Evolutionary conservation across 495 filamentous ascomycete genomes (phyloP).

Genomic region (Talaromyces adpressus): DNA sequence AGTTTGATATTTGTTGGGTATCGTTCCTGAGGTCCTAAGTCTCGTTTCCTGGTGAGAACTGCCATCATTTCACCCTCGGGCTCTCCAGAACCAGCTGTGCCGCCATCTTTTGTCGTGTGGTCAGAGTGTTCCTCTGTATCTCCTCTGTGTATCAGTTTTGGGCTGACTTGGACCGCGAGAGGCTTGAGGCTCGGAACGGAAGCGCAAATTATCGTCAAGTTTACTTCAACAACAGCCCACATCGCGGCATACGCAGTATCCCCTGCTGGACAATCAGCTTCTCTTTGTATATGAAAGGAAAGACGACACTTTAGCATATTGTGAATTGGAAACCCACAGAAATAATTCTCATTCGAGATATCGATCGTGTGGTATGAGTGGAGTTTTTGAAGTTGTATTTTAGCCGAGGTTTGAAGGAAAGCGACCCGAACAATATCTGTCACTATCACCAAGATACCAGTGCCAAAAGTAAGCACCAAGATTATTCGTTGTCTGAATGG

Average conservation of each 20-base stretch:
- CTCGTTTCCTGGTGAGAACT: not conserved
- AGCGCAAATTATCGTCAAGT: conserved; percentile 78
- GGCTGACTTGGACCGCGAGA: conserved; percentile 58
- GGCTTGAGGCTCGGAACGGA: conserved; percentile 88
- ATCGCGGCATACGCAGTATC: conserved; percentile 77
- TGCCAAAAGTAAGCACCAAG: conserved; percentile 56
- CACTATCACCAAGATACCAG: conserved; percentile 64
- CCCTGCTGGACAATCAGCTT: conserved; percentile 23
- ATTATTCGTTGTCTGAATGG: conserved; percentile 65
- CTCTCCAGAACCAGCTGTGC: not conserved
- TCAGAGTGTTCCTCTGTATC: conserved; percentile 52
- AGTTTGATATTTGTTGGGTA: conserved; percentile 20
- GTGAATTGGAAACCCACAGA: conserved; percentile 34
- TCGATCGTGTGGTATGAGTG: not conserved
- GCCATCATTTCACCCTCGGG: conserved; percentile 4
- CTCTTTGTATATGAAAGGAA: not conserved
- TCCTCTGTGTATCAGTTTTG: conserved; percentile 43
- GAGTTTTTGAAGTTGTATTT: conserved; percentile 13
- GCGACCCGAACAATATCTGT: conserved; percentile 84
- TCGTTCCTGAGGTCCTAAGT: not conserved
- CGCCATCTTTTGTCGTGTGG: conserved; percentile 7
- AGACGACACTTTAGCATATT: not conserved
- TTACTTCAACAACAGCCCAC: conserved; percentile 93
- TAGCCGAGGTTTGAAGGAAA: conserved; percentile 73
- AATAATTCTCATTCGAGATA: conserved; percentile 36